These are phyloP conservation scores for Penicillium simplicissimum DNA, from an alignment of 495 filamentous ascomycete genomes.

Conservation along the genomic window DNA sequence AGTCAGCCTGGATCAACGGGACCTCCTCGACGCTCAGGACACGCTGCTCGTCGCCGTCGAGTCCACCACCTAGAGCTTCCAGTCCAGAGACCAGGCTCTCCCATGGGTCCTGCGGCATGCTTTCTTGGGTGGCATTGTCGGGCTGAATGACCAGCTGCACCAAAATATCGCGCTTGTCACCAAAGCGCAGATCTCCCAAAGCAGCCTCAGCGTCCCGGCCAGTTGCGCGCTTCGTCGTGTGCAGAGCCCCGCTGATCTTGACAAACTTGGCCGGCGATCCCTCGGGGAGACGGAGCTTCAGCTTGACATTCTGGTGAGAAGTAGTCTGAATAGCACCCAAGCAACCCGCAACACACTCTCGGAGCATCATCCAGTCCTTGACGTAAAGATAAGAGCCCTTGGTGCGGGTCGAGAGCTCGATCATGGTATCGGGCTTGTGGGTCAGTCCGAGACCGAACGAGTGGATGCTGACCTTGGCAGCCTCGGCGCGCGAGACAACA, in stretches of 20 bases:
- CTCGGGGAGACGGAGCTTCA: conserved; percentile 92
- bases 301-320: conserved; percentile 98
- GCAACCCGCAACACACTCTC: conserved; percentile 95
- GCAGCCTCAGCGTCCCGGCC: conserved; percentile 93
- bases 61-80: conserved; percentile 89
- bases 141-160: conserved; percentile 93
- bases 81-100: conserved; percentile 94
- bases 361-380: conserved; percentile 99
- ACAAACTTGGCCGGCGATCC: conserved; percentile 97
- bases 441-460: conserved; percentile 96
- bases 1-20: conserved; percentile 91
- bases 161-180: conserved; percentile 95
- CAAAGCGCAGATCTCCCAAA: conserved; percentile 90
- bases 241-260: conserved; percentile 95
- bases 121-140: conserved; percentile 82
- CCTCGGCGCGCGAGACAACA: conserved; percentile 95
- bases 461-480: conserved; percentile 95
- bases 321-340: conserved; percentile 90
- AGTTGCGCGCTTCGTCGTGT: conserved; percentile 97
- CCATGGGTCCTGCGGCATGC: conserved; percentile 91
- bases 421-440: conserved; percentile 98
- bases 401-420: conserved; percentile 91
- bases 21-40: conserved; percentile 90
- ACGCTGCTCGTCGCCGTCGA: conserved; percentile 84
- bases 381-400: conserved; percentile 98